Evolutionary conservation across 306 rosid species (phyloP).

Genomic region (Alnus rubra): DNA sequence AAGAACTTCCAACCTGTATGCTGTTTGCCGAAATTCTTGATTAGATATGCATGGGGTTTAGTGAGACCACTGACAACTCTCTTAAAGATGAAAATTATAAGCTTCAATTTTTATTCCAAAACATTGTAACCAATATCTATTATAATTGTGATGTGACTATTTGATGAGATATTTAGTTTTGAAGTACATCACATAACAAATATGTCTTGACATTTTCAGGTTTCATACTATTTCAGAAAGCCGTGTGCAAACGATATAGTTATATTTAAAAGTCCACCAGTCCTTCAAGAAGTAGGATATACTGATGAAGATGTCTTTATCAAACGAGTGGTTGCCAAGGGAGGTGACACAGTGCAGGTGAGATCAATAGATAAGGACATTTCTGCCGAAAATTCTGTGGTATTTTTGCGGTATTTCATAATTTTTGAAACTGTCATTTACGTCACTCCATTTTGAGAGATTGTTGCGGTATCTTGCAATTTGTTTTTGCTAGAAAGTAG

Average conservation of each 20-base stretch:
- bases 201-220: constrained; percentile 52
- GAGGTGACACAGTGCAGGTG: constrained; percentile 93
- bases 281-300: constrained; percentile 94
- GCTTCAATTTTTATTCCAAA: constrained; percentile 8
- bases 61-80: constrained; percentile 6
- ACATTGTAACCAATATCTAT: not conserved
- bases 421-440: not conserved
- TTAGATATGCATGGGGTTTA: not conserved
- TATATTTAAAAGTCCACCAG: constrained; percentile 94
- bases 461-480: constrained; percentile 9
- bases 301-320: constrained; percentile 89
- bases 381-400: not conserved
- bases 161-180: constrained; percentile 7
- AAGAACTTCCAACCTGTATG: not conserved
- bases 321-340: constrained; percentile 89
- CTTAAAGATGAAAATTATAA: not conserved
- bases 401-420: not conserved
- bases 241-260: constrained; percentile 94
- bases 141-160: constrained; percentile 19
- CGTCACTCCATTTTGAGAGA: not conserved
- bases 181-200: constrained; percentile 7
- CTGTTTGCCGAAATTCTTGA: not conserved
- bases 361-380: constrained; percentile 23
- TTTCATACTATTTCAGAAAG: constrained; percentile 86
- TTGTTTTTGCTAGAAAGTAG: constrained; percentile 2